Conservation (phyloP, 2,329 filamentous ascomycete species). For the Aspergillus pseudoglaucus region DNA sequence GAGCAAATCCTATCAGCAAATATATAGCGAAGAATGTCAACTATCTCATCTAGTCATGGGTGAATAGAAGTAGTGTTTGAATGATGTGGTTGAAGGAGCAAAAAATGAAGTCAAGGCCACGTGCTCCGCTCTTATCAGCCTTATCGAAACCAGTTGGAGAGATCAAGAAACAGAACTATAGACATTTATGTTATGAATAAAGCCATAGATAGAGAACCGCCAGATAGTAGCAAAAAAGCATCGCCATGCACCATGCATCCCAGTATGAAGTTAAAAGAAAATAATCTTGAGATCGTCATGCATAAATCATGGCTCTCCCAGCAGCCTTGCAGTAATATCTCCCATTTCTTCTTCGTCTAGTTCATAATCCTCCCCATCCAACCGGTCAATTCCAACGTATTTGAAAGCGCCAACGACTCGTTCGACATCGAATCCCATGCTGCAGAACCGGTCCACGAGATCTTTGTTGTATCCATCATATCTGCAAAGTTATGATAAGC, state of each 20-base stretch:
- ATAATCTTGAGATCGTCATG: constrained; percentile 6
- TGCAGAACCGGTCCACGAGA: constrained; percentile 74
- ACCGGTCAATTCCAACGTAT: constrained; percentile 72
- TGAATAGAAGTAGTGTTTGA: too few relatives aligned
- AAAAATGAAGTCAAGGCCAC: too few relatives aligned
- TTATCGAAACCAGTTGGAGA: not conserved
- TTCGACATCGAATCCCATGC: constrained; percentile 87
- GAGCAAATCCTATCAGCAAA: too few relatives aligned
- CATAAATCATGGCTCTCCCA: constrained; percentile 61
- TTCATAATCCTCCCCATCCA: constrained; percentile 71
- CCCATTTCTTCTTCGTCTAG: constrained; percentile 88
- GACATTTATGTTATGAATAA: not conserved
- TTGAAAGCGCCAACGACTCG: constrained; percentile 80
- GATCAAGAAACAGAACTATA: not conserved
- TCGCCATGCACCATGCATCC: constrained; percentile 27
- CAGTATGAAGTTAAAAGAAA: not conserved
- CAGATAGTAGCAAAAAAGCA: constrained; percentile 4
- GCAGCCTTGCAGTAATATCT: constrained; percentile 76
- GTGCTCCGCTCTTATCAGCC: too few relatives aligned
- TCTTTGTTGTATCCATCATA: constrained; percentile 84
- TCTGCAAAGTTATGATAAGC: constrained; percentile 37
- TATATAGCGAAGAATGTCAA: too few relatives aligned
- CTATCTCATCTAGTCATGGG: too few relatives aligned
- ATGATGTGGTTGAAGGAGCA: too few relatives aligned
- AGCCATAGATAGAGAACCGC: not conserved